Evolutionary conservation across 768 basidiomycete genomes (phyloP), one percentile per base, ranked within the genome.

Genomic region (Kwoniella europaea): DNA sequence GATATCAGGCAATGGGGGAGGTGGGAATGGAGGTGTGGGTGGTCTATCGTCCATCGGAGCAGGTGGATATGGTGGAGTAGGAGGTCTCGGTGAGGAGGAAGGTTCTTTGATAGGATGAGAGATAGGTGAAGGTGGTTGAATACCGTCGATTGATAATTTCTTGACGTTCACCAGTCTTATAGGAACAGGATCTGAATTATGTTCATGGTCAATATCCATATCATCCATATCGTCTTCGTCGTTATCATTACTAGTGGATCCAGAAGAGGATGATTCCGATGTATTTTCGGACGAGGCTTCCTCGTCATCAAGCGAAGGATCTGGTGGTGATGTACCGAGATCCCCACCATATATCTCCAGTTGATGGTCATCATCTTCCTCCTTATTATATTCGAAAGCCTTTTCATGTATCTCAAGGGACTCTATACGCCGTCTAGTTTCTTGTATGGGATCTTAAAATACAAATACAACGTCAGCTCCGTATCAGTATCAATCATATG

Each of bases 391-490:
- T 9, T 75, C 71, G 42, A 65, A 61, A 1, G 63, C 42, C 13
- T 69, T 73, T 2, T 56, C 61, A 18, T 69, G 62, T 3, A 61
- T 52, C 10, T 46, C 22, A 18, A 63, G 22, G 1, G 10, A 18
- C 24, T 63, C 16, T 41, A 81, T 65, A 4, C 76, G 63, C 20
- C 67, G 27, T 15, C 57, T 61, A 27, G 73, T 65, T 18, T 73
- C 79, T 27, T 73, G 56, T 10, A 71, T 72, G 2, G 79, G 77
- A 68, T 78, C 79, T 80, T 35, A 4, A 35, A 35, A 50, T 15
- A 4, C 22, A 22, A 61, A 24, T 9, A 35, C 27, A 7, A 29
- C 22, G 18, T 43, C 65, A 67, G n/a, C 10, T 53, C 35, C 35
- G 35, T 35, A 35, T 35, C 35, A 35, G 3, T 35, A 35, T 35